Base-by-base conservation (phyloP, 176 grass and related monocot genomes). In the Triticum dicoccoides region DNA sequence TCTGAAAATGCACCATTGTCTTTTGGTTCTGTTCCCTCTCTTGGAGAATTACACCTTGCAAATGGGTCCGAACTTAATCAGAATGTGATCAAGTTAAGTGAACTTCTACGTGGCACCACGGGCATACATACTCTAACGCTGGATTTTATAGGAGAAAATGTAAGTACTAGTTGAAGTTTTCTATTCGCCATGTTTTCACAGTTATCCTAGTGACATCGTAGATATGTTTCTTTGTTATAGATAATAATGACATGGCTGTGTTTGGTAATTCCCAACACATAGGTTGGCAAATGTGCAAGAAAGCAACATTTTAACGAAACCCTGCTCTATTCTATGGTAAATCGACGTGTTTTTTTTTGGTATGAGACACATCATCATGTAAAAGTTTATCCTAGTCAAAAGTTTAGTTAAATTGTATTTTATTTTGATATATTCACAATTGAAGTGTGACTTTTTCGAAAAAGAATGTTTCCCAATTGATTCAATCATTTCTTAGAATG, bases 111-210 rank as follows among this genome's bases (percentile, higher is more conserved):
- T 24, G 80, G 65, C 10, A 10, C 6, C 5, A 14, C 45, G 34
- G 44, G 13, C 2, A 52, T 35, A 44, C 63, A 69, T 21, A 69
- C 27, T 68, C 18, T 65, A 9, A 52, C 25, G 7, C 12, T 69
- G 45, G 65, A 82, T 54, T 82, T 82, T 41, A 18, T 54, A 23
- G 64, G 18, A 69, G 80, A 69, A 14, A 69, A 80, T 54, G 77
- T 61, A 81, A 45, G n/a, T 42, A 7, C 32, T 69, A 20, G 14
- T 18, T 70, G 3, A 39, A 21, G 20, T 58, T 56, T 56, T 56
- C 14, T 56, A 56, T 56, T 56, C 52, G 17, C 51, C 51, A 18
- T 7, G 51, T 54, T 54, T 54, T 54, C 51, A 54, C 51, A 54
- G 51, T 54, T 54, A 54, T 54, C 14, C 51, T 54, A 54, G 2